Conservation (phyloP, 2,329 filamentous ascomycete species). For the Botryotinia narcissicola region DNA sequence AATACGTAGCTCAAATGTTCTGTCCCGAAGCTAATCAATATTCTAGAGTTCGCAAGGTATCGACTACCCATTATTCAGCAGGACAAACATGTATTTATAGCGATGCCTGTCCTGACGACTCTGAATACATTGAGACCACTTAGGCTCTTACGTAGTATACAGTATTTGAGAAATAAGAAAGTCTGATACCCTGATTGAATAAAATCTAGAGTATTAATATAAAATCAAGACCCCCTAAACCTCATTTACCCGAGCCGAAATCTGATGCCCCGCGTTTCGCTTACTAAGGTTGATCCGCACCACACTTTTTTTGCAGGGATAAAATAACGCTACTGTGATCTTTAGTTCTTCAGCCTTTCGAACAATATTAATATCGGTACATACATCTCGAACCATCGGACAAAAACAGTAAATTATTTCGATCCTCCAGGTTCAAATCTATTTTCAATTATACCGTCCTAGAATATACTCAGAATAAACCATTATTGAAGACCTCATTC, state of each 20-base stretch:
- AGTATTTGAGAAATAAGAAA: neutral
- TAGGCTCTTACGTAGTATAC: neutral
- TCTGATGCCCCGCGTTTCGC: constrained; percentile 13
- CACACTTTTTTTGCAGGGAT: constrained; percentile 15
- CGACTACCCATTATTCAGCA: neutral
- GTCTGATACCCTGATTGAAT: neutral
- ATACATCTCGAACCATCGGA: neutral
- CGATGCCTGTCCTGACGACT: neutral
- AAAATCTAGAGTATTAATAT: neutral
- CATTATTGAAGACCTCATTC: neutral
- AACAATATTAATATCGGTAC: neutral
- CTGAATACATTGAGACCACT: neutral
- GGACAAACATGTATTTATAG: neutral
- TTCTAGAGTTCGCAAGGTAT: neutral
- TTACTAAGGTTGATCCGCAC: neutral
- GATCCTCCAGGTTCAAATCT: neutral
- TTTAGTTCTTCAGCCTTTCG: constrained; percentile 18
- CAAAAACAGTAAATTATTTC: neutral
- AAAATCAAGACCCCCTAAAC: neutral
- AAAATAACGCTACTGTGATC: constrained; percentile 12
- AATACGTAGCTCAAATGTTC: neutral
- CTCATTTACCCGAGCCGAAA: constrained; percentile 3
- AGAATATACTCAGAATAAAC: neutral
- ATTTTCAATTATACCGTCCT: neutral
- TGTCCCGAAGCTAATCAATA: neutral